Base-by-base conservation (phyloP, 176 grass and related monocot species). In the Carex pumila region DNA sequence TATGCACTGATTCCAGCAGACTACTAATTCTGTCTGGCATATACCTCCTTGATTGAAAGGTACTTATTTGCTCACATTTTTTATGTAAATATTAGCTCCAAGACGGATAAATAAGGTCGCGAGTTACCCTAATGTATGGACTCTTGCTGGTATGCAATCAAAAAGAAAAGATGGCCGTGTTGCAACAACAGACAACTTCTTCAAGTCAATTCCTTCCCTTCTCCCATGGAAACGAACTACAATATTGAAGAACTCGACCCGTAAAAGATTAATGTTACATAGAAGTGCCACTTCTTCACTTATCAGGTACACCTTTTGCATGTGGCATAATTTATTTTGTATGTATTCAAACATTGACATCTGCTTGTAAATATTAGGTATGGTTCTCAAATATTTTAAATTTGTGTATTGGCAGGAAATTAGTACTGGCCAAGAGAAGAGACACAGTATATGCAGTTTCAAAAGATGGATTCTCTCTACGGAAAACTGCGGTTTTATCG, bases 211-310 rank as follows among this genome's bases (percentile, higher is more conserved):
- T 73, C 96, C 96, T 52, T 83, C 84, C 59, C 84, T 99, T 62
- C 88, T 99, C 90, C 96, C 96, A 74, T 99, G 96, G 96, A 99
- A 99, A 89, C 87, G 89, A 86, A 89, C 89, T 89, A 58, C 85
- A 68, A 89, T 87, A 61, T 89, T 87, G 87, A 89, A 88, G 61
- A 89, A 91, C 85, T 92, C 82, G 17, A 80, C 67, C 43, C 84
- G 71, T 54, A 91, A 79, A 65, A 84, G 83, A 67, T 80, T 83
- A 18, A 41, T 89, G 47, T 60, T 89, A 61, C 69, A 84, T 61
- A 92, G 90, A 79, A 87, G 59, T 72, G 79, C 82, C 36, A 84
- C 88, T 59, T 87, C 88, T 65, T 81, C 81, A 18, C 87, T 99
- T 86, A 86, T 89, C 65, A 95, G 93, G 96, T 93, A 91, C 88